These are phyloP conservation scores for Crithidia brevicula DNA, from an alignment of 208 protist species.

Conservation along the genomic window DNA sequence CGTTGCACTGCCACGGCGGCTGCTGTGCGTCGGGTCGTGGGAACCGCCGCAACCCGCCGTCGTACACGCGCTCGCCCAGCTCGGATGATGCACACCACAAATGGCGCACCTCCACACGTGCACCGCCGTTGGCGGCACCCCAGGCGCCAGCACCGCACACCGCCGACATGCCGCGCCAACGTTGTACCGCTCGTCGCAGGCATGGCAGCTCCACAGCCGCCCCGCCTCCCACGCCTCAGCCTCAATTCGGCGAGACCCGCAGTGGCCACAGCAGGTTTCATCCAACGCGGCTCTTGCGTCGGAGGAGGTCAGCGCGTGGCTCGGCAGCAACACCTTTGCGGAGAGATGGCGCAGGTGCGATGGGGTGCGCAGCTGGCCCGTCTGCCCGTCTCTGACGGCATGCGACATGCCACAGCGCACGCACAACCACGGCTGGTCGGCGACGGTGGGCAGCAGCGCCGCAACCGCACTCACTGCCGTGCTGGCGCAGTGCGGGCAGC, in stretches of 20 bases:
- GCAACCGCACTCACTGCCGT: slow-evolving; percentile 28
- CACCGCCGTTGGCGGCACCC: slow-evolving; percentile 33
- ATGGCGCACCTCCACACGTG: slow-evolving; percentile 56
- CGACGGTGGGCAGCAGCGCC: slow-evolving; percentile 38
- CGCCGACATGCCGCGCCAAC: slow-evolving; percentile 37
- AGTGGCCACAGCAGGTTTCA: slow-evolving; percentile 37
- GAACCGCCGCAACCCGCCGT: slow-evolving; percentile 44
- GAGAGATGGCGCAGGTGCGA: background rate
- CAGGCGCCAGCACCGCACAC: slow-evolving; percentile 49
- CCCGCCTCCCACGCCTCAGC: slow-evolving; percentile 39
- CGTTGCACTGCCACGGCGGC: background rate
- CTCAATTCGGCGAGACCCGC: slow-evolving; percentile 38
- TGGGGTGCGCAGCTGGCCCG: background rate
- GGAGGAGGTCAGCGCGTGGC: too few relatives aligned
- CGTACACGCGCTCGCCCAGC: slow-evolving; percentile 44
- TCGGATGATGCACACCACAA: slow-evolving; percentile 34
- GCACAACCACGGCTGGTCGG: slow-evolving; percentile 46
- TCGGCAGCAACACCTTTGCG: background rate
- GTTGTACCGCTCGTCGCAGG: slow-evolving; percentile 36
- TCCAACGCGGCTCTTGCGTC: too few relatives aligned
- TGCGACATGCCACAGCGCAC: slow-evolving; percentile 39
- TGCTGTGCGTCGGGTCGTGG: background rate
- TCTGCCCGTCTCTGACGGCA: slow-evolving; percentile 14
- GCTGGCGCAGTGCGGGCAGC: slow-evolving; percentile 45
- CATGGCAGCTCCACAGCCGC: slow-evolving; percentile 46